Conservation (phyloP, 768 basidiomycete species). For the Terana coerulea region DNA sequence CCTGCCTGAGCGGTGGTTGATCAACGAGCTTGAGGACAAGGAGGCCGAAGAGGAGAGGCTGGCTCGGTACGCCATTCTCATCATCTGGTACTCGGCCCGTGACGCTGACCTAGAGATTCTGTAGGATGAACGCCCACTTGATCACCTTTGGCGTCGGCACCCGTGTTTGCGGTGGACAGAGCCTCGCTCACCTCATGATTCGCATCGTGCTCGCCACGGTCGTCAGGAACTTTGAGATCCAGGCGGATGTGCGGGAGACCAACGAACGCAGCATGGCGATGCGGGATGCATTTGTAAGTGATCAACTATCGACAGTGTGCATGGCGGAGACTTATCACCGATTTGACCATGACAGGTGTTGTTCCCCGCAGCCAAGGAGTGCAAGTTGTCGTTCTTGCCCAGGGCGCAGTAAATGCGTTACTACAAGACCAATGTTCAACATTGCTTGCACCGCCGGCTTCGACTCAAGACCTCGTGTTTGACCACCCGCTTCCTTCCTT, state of each 20-base stretch:
- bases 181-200: constrained; percentile 67
- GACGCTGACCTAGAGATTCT: no score
- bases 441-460: no score
- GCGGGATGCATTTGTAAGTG: constrained; percentile 74
- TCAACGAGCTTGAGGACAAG: constrained; percentile 28
- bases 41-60: constrained; percentile 39
- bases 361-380: constrained; percentile 75
- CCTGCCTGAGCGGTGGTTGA: constrained; percentile 76
- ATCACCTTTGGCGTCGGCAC: constrained; percentile 79
- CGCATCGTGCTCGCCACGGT: constrained; percentile 56
- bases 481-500: no score
- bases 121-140: constrained; percentile 65
- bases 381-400: constrained; percentile 65
- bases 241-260: constrained; percentile 59
- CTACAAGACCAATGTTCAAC: no score
- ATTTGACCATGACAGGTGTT: constrained; percentile 54
- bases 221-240: constrained; percentile 64
- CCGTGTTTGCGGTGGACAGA: constrained; percentile 75
- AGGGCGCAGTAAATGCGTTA: constrained; percentile 21
- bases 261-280: constrained; percentile 75
- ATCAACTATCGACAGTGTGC: not conserved
- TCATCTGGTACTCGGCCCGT: not conserved
- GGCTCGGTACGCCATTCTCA: constrained; percentile 14
- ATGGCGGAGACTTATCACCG: not conserved
- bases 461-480: no score